Base-by-base conservation (phyloP, 148 eudicot genomes). In the Rhododendron ferrugineum region DNA sequence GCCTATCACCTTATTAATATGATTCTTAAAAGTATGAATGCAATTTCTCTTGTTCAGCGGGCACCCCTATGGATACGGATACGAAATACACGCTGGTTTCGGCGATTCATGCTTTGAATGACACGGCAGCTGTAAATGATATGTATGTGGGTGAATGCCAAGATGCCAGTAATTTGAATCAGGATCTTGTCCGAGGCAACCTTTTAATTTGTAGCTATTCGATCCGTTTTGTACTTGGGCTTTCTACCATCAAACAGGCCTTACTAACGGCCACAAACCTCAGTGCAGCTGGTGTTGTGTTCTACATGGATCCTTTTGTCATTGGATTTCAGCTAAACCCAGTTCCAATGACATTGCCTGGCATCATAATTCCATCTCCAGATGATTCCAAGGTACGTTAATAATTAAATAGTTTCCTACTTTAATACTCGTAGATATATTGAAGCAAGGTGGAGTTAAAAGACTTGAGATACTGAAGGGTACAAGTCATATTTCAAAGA, bases 281-380 rank as follows among this genome's bases (percentile, higher is more conserved):
- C 58, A 95, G 97, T 89, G 99, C 99, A 26, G 95, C 92, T 70
- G 99, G 99, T 60, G 92, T 94, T 78, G 94, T 97, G 34, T 97
- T 97, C 86, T 94, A 92, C 88, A 86, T 97, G 98, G 99, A 97
- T 89, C 99, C 99, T 87, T 97, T 95, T 86, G 96, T 95, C 46
- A 90, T 97, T 42, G 99, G 98, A 85, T 97, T 94, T 90, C 99
- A 97, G 93, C 91, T 97, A 73, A 97, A 97, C 85, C 99, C 99
- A 42, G 87, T 93, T 86, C 99, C 99, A 46, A 95, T 97, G 98
- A 90, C 88, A 75, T 89, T 93, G 78, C 98, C 99, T 47, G 98
- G 99, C 81, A 93, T 97, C 73, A 92, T 97, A 81, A 91, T 97
- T 84, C 95, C 98, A 68, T 91, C 99, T 68, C 72, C 97, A 60